These are phyloP conservation scores for Agapanthus africanus DNA, from an alignment of 106 monocot genomes.

Conservation along the genomic window DNA sequence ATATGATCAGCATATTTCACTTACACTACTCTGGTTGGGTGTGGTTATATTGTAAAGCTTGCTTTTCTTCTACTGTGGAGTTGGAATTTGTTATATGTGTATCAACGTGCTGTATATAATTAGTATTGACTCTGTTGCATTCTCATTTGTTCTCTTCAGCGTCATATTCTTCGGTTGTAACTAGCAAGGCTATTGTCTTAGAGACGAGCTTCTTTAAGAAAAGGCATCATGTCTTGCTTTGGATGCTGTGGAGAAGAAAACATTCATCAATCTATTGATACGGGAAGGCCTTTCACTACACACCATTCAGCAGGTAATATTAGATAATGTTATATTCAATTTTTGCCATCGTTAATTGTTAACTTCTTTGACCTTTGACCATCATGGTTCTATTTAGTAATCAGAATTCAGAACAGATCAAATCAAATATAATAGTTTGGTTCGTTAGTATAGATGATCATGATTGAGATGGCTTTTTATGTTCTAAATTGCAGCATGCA, in stretches of 20 bases:
- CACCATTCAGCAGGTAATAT: constrained; percentile 4
- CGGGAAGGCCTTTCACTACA: neutral
- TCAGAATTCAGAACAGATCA: neutral
- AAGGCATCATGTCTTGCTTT: neutral
- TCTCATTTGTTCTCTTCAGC: neutral
- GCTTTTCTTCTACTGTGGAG: no score
- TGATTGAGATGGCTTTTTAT: neutral
- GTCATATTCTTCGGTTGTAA: neutral
- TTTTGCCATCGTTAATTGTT: neutral
- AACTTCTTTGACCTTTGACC: neutral
- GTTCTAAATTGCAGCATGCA: no score
- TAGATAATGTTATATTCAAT: neutral
- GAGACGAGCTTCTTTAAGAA: neutral
- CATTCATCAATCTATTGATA: neutral
- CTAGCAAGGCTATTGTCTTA: neutral
- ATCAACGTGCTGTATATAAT: neutral
- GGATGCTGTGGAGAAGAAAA: constrained; percentile 2
- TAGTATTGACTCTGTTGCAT: neutral
- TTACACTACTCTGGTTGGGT: no score
- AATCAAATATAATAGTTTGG: neutral
- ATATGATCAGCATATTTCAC: no score
- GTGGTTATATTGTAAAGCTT: no score
- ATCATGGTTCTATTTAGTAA: neutral
- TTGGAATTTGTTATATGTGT: neutral
- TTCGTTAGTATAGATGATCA: neutral